These are phyloP conservation scores for Adenanthera pavonina DNA, from an alignment of 306 rosid species.

Conservation along the genomic window DNA sequence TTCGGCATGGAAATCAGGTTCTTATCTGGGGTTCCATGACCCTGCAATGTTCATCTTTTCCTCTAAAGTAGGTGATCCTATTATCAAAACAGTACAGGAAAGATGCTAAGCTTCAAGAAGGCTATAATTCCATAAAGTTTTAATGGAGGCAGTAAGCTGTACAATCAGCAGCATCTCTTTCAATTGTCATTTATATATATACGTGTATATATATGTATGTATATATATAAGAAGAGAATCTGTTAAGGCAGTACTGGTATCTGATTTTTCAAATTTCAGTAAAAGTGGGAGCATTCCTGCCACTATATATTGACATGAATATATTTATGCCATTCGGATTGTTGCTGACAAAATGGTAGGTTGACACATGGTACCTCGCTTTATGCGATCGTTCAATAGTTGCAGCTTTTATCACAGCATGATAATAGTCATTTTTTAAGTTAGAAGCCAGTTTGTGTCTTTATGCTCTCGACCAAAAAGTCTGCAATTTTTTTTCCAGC, in stretches of 20 bases:
- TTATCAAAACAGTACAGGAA: constrained; percentile 37
- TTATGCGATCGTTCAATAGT: constrained; percentile 36
- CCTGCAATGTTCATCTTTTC: constrained; percentile 36
- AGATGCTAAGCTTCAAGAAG: constrained; percentile 58
- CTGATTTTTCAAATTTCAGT: constrained; percentile 34
- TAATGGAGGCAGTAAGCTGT: constrained; percentile 36
- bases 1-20: constrained; percentile 3
- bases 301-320: constrained; percentile 8
- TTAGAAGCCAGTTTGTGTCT: constrained; percentile 39
- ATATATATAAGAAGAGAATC: constrained; percentile 39
- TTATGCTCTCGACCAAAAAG: constrained; percentile 41
- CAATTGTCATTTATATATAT: constrained; percentile 16
- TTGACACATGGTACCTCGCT: constrained; percentile 52
- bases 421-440: constrained; percentile 37
- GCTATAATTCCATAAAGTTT: constrained; percentile 34
- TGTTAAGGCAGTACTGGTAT: constrained; percentile 34
- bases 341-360: constrained; percentile 56
- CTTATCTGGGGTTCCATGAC: neutral
- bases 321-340: constrained; percentile 30
- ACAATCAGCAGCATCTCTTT: constrained; percentile 59
- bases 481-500: constrained; percentile 23
- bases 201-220: neutral
- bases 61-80: constrained; percentile 41
- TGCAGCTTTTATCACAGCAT: constrained; percentile 26
- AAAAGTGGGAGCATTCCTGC: constrained; percentile 46